Base-by-base conservation (phyloP, 2,329 filamentous ascomycete species). In the Paecilomyces dactylethromorphus region DNA sequence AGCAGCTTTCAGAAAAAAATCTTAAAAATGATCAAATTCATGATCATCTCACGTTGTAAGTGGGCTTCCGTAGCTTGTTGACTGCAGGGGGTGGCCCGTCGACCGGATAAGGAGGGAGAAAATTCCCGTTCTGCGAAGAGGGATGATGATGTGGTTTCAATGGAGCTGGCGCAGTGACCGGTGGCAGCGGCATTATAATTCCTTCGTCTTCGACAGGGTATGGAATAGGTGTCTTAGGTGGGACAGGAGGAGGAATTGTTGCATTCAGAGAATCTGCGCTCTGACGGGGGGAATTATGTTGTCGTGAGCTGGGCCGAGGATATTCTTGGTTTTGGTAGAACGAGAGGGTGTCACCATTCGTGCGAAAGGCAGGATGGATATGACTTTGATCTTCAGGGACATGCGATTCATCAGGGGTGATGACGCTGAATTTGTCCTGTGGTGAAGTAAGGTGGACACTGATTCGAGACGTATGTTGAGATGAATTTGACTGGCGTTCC, bases 11-110 rank as follows among this genome's bases (percentile, higher is more conserved):
- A n/a, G 18, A 45, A 5, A n/a, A 6, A 39, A 13, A 39, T 39
- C 6, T 6, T 3, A 15, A 15, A 39, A 39, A 15, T 3, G 4
- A 35, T n/a, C 29, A n/a, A 33, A 13, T 32, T 24, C 13, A 49
- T 26, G n/a, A 45, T 78, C 64, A 82, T 61, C 82, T 76, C 51
- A 80, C 77, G 58, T 79, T 81, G 66, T 87, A 90, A 54, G 89
- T 87, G 0, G 93, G 93, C 73, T 97, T 97, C 65, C 87, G 85
- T 52, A 89, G 87, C 82, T 91, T 89, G 68, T 96, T 95, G 7
- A 95, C 91, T 6, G 84, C 80, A 2, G 93, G 93, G 18, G 93
- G 92, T 29, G 89, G 87, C 26, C 88, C 89, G 67, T 95, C 89
- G 53, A 86, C 76, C 0, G 93, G 93, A 71, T 97, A 97, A 0